A percentile compares a stretch with the other conserved stretches of the same genome.
Conservation (phyloP, 2,329 filamentous ascomycete species). For the Didymella arachidicola region DNA sequence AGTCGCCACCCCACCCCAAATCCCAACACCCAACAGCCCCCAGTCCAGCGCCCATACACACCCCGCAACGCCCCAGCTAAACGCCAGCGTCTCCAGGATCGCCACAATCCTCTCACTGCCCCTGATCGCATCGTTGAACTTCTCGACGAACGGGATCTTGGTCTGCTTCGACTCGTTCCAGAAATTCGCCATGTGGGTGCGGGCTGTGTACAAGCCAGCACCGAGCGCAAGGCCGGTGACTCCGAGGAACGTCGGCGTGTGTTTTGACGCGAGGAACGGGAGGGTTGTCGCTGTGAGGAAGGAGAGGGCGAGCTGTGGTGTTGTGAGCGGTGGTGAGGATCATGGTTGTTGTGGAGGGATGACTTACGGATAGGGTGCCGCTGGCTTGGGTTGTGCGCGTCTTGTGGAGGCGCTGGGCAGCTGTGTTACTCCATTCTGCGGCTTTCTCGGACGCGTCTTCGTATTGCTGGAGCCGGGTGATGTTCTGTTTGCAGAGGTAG, state of each 20-base stretch:
- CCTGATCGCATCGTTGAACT: constrained; percentile 49
- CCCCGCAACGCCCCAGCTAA: constrained; percentile 32
- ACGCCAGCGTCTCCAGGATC: constrained; percentile 31
- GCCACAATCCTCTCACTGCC: constrained; percentile 42
- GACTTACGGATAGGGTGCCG: constrained; percentile 42
- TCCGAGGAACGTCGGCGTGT: constrained; percentile 17
- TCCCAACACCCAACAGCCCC: constrained; percentile 17
- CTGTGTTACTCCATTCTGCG: constrained; percentile 48
- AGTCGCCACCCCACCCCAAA: constrained; percentile 13
- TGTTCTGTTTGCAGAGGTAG: constrained; percentile 46
- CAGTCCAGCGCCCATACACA: constrained; percentile 28
- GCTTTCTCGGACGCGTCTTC: constrained; percentile 47
- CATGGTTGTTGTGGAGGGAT: neutral
- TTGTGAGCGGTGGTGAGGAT: neutral
- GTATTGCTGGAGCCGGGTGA: constrained; percentile 47
- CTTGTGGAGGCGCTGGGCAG: constrained; percentile 43
- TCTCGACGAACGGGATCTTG: constrained; percentile 46
- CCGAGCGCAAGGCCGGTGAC: constrained; percentile 25
- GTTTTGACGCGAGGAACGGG: constrained; percentile 24
- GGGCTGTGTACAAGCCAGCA: constrained; percentile 23
- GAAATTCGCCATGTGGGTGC: constrained; percentile 42
- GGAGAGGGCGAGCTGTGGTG: constrained; percentile 31
- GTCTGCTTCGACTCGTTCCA: constrained; percentile 46
- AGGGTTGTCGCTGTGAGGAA: constrained; percentile 32
- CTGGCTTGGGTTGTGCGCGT: constrained; percentile 48